Evolutionary conservation across 495 filamentous ascomycete genomes (phyloP).

Genomic region (Tuber calosporum): DNA sequence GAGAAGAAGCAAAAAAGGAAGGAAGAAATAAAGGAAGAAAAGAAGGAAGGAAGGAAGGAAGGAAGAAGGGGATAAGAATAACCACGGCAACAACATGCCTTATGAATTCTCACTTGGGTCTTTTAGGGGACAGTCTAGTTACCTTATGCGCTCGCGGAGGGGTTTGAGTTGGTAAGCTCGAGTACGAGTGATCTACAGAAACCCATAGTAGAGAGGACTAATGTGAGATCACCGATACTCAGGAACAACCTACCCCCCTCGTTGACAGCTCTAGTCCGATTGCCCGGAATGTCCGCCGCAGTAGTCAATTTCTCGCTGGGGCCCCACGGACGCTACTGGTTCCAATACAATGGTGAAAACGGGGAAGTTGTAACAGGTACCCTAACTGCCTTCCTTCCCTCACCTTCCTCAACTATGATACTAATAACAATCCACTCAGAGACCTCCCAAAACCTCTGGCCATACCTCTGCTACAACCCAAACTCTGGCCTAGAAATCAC

Average conservation of each 20-base stretch:
- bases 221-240: not conserved
- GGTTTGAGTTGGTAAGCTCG: slow-evolving; percentile 22
- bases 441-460: slow-evolving; percentile 24
- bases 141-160: slow-evolving; percentile 31
- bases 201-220: not conserved
- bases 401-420: not conserved
- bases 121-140: slow-evolving; percentile 20
- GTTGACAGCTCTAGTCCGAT: slow-evolving; percentile 13
- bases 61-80: not conserved
- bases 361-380: slow-evolving; percentile 21
- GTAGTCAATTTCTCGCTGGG: slow-evolving; percentile 25
- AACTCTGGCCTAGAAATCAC: slow-evolving; percentile 4
- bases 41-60: too few relatives aligned
- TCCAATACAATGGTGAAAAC: slow-evolving; percentile 26
- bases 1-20: not conserved
- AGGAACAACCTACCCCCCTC: slow-evolving; percentile 31
- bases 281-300: slow-evolving; percentile 22
- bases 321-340: slow-evolving; percentile 25
- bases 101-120: slow-evolving; percentile 28
- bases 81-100: slow-evolving; percentile 10
- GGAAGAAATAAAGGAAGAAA: not conserved
- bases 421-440: slow-evolving; percentile 5
- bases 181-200: not conserved
- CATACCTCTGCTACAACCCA: slow-evolving; percentile 19
- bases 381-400: not conserved